Percentiles rank a stretch among this genome's conserved stretches.
Conservation (phyloP, 2,329 filamentous ascomycete genomes). For the Didymella segeticola region DNA sequence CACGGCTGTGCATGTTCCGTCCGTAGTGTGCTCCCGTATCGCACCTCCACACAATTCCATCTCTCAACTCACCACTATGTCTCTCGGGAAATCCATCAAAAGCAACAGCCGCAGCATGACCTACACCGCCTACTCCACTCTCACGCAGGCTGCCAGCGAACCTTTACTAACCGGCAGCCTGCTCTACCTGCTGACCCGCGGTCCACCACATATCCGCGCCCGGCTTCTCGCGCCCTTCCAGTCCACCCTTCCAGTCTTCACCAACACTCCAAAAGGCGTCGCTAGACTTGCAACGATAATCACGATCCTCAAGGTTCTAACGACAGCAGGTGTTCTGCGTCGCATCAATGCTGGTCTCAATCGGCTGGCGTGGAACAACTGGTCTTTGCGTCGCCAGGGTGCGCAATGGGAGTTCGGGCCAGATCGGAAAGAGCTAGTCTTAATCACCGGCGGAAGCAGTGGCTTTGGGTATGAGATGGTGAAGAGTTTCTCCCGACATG, state of each 20-base stretch:
- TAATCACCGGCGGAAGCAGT: constrained; percentile 40
- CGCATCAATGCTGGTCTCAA: constrained; percentile 28
- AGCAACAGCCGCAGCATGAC: constrained; percentile 11
- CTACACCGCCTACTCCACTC: not conserved
- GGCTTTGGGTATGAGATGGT: constrained; percentile 43
- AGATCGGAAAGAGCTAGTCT: constrained; percentile 32
- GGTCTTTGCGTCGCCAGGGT: constrained; percentile 35
- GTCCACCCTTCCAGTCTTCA: constrained; percentile 18
- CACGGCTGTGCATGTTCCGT: not conserved
- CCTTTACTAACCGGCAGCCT: constrained; percentile 31
- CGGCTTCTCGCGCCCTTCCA: constrained; percentile 31
- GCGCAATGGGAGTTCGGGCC: constrained; percentile 29
- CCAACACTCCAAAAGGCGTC: constrained; percentile 28
- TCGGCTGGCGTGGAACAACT: constrained; percentile 45
- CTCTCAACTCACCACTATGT: not conserved
- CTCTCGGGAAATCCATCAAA: not conserved
- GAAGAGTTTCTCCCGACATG: constrained; percentile 28
- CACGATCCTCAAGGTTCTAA: constrained; percentile 30
- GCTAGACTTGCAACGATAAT: constrained; percentile 24
- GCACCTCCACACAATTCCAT: not conserved
- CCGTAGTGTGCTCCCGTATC: not conserved
- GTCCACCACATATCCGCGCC: constrained; percentile 30
- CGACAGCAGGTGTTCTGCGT: constrained; percentile 24
- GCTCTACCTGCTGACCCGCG: constrained; percentile 33
- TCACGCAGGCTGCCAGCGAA: constrained; percentile 15